Evolutionary conservation across 306 rosid genomes (phyloP), one percentile per base, ranked within the genome.

Genomic region (Casuarina cunninghamiana): DNA sequence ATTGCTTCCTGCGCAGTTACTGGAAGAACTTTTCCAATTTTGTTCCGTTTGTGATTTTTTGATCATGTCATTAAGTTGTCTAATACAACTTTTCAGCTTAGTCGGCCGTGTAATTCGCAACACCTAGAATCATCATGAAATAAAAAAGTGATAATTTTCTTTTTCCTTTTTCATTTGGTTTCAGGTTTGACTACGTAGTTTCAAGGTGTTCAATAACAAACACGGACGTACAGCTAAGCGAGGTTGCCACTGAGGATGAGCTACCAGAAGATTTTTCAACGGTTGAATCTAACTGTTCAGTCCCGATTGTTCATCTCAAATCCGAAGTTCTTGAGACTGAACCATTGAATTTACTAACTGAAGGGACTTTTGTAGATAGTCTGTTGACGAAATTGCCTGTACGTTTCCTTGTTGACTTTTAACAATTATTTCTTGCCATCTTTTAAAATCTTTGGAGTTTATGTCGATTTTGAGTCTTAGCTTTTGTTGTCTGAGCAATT

Each of bases 321-420:
- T 43, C 92, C 55, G 93, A 91, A 68, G 81, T 88, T 79, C 87
- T 91, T 7, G 88, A 93, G 80, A 79, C 91, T n/a, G 91, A 96
- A 72, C 78, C 94, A 75, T 76, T 90, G 88, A 80, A 83, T 80
- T 75, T 90, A 44, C 80, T 93, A 48, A 79, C 85, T 2, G 89
- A 89, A 81, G 84, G 81, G 55, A 87, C 93, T 37, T 96, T 85
- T 68, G 94, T 90, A 48, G 94, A 91, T 81, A 81, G 87, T 74
- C 94, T 93, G 50, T 85, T 96, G 88, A 93, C 93, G 10, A 75
- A 90, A 35, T 87, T 96, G 74, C 98, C 98, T 39, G 97, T 96
- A 81, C 68, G 98, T 77, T 85, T 53, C 73, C 58, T 76, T 60
- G 51, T 41, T 0, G 9, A 26, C 58, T 50, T 26, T 17, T 35